phyloP scores from a whole-genome alignment of 1,139 yeast genomes.

The Zygosaccharomyces sapae region DNA sequence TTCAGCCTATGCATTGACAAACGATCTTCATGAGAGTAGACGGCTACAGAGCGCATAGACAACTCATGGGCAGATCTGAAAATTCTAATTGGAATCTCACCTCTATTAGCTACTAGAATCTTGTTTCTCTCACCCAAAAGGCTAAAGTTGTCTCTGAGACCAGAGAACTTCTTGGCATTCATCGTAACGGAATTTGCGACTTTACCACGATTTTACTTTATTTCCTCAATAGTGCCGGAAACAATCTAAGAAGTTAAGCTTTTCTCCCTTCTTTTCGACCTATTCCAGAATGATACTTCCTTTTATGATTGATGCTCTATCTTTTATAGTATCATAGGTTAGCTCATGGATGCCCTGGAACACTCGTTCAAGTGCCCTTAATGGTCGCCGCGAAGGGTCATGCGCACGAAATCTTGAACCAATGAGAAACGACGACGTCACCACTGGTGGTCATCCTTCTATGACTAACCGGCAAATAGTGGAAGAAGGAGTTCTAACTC shows the following conservation, averaged over 20 bases:
- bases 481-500: constrained; percentile 3
- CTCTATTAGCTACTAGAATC: constrained; percentile 89
- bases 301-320: background rate
- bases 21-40: constrained; percentile 94
- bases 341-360: background rate
- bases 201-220: background rate
- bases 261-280: background rate
- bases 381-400: constrained; percentile 4
- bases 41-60: constrained; percentile 96
- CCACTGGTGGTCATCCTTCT: constrained; percentile 16
- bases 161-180: constrained; percentile 24
- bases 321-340: background rate
- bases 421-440: constrained; percentile 15
- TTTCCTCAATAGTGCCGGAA: background rate
- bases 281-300: background rate
- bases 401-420: constrained; percentile 11
- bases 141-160: constrained; percentile 50
- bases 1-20: constrained; percentile 91
- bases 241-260: background rate
- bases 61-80: constrained; percentile 97
- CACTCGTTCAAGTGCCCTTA: constrained; percentile 2
- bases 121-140: constrained; percentile 48
- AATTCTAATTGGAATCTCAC: constrained; percentile 86
- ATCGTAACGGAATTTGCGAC: constrained; percentile 6
- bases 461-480: constrained; percentile 14